These are phyloP conservation scores for Beauveria sp. DNA, from an alignment of 2,329 filamentous ascomycete genomes.

Conservation along the genomic window DNA sequence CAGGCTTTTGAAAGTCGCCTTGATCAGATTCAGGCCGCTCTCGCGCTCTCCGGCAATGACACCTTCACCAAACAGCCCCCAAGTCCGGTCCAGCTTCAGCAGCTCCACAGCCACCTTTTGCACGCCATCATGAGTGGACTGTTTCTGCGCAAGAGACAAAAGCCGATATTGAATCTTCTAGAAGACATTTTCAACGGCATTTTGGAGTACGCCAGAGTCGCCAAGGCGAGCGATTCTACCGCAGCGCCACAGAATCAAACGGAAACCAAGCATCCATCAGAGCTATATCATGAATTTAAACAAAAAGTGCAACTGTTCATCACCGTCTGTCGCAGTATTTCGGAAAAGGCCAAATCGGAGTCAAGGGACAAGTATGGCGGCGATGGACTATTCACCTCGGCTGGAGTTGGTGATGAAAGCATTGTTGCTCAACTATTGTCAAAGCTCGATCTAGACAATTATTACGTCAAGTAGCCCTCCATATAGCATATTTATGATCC, in stretches of 20 bases:
- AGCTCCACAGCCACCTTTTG: constrained; percentile 64
- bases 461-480: constrained; percentile 40
- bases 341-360: constrained; percentile 48
- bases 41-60: constrained; percentile 1
- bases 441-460: constrained; percentile 63
- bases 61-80: constrained; percentile 15
- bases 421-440: constrained; percentile 61
- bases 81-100: constrained; percentile 59
- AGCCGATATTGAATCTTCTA: constrained; percentile 62
- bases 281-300: constrained; percentile 57
- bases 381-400: constrained; percentile 17
- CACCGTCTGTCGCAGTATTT: constrained; percentile 59
- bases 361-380: constrained; percentile 23
- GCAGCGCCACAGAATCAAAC: constrained; percentile 22
- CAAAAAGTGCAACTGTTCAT: constrained; percentile 70
- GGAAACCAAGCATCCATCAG: constrained; percentile 19
- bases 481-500: background rate
- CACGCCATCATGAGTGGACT: constrained; percentile 69
- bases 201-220: constrained; percentile 58
- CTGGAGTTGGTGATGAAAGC: constrained; percentile 40
- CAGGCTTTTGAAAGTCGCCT: constrained; percentile 59
- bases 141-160: constrained; percentile 66
- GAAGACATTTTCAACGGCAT: constrained; percentile 69
- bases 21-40: constrained; percentile 18
- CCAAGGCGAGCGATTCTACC: constrained; percentile 27